phyloP scores from a whole-genome alignment of 1,284 basidiomycete species.

The Trichosporon coremiiforme region DNA sequence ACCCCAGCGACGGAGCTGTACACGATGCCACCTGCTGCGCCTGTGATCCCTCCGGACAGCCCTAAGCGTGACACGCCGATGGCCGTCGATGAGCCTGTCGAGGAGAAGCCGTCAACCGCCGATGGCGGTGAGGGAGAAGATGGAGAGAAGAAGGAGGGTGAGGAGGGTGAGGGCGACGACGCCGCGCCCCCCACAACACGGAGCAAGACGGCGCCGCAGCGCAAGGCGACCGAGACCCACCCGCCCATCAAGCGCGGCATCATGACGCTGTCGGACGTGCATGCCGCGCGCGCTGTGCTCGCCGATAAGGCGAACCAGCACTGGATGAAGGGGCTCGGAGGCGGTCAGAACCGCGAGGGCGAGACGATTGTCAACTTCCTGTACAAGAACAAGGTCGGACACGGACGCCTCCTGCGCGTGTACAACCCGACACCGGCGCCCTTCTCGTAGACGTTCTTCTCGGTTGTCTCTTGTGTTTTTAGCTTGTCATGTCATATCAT shows the following conservation, averaged over 20 bases:
- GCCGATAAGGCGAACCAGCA: slow-evolving; percentile 55
- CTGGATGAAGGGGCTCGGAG: slow-evolving; percentile 53
- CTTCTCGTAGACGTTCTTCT: slow-evolving; percentile 22
- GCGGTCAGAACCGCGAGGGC: slow-evolving; percentile 54
- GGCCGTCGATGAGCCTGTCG: slow-evolving; percentile 9
- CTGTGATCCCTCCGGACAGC: slow-evolving; percentile 30
- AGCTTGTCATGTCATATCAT: slow-evolving; percentile 5
- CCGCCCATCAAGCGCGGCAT: slow-evolving; percentile 42
- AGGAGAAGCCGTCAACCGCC: slow-evolving; percentile 11
- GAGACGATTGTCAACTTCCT: slow-evolving; percentile 55
- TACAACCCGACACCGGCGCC: slow-evolving; percentile 43
- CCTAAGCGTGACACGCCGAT: slow-evolving; percentile 8
- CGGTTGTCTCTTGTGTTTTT: slow-evolving; percentile 6
- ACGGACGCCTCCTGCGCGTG: slow-evolving; percentile 48
- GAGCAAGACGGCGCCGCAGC: slow-evolving; percentile 46
- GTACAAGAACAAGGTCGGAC: slow-evolving; percentile 56
- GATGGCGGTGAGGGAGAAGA: background rate
- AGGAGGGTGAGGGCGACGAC: slow-evolving; percentile 23
- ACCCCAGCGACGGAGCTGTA: slow-evolving; percentile 45
- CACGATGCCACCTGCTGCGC: slow-evolving; percentile 35
- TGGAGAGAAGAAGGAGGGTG: slow-evolving; percentile 21
- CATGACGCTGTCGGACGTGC: slow-evolving; percentile 52
- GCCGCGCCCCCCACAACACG: slow-evolving; percentile 47
- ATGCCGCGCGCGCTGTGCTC: slow-evolving; percentile 45
- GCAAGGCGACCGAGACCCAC: slow-evolving; percentile 22